Conservation (phyloP, 2,329 filamentous ascomycete species). For the Blastomyces emzantsi region DNA sequence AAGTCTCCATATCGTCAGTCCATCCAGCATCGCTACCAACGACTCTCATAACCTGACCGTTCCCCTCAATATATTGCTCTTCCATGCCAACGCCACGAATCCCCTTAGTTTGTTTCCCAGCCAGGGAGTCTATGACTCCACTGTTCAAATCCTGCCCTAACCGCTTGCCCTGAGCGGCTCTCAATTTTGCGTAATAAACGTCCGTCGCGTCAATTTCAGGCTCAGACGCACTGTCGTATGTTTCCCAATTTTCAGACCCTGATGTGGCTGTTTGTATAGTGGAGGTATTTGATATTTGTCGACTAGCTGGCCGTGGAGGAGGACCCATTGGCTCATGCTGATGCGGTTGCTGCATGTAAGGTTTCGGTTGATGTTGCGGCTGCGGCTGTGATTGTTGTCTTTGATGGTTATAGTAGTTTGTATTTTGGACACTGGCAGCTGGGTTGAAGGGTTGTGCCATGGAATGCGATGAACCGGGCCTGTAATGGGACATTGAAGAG, state of each 20-base stretch:
- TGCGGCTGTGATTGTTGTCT: slow-evolving; percentile 13
- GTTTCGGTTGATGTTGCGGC: slow-evolving; percentile 19
- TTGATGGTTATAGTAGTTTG: slow-evolving; percentile 23
- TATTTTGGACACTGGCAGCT: slow-evolving; percentile 27
- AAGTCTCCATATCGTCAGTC: slow-evolving; percentile 44
- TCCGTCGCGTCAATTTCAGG: slow-evolving; percentile 65
- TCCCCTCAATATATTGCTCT: slow-evolving; percentile 33
- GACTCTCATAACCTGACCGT: slow-evolving; percentile 38
- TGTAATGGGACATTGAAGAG: slow-evolving; percentile 34
- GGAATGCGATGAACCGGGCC: slow-evolving; percentile 35
- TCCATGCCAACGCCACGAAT: slow-evolving; percentile 41
- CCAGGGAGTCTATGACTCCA: slow-evolving; percentile 22
- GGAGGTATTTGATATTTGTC: slow-evolving; percentile 67
- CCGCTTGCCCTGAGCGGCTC: slow-evolving; percentile 59
- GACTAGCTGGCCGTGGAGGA: slow-evolving; percentile 36
- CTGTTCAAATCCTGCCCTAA: slow-evolving; percentile 36
- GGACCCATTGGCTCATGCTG: slow-evolving; percentile 16
- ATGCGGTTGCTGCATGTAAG: slow-evolving; percentile 24
- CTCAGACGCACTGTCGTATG: slow-evolving; percentile 77
- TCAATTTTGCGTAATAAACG: slow-evolving; percentile 69
- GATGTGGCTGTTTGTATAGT: slow-evolving; percentile 55
- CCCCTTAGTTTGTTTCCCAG: slow-evolving; percentile 38
- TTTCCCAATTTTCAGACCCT: slow-evolving; percentile 96
- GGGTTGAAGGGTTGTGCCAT: slow-evolving; percentile 34
- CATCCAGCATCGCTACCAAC: slow-evolving; percentile 46